Base-by-base conservation (phyloP, 345 rosid species). In the Dipteronia dyeriana region DNA sequence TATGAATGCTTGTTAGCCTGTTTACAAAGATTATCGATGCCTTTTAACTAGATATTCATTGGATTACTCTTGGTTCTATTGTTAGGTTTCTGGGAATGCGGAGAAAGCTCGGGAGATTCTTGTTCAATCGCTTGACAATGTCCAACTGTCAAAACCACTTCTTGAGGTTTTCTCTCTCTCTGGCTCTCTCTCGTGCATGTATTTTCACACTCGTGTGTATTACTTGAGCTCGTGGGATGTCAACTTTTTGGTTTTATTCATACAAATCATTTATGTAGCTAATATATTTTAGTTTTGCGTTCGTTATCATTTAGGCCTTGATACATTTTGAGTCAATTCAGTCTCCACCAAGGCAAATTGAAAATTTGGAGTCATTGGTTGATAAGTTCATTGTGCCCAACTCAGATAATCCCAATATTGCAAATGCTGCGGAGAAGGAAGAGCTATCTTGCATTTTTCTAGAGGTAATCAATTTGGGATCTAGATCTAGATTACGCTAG, bases 381-480 rank as follows among this genome's bases (percentile, higher is more conserved):
- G 94, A 90, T 19, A 97, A 88, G 82, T 87, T 94, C 78, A 80
- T 97, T 63, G 54, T 66, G 17, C 87, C 93, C 45, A 90, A 73
- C 83, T 75, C 88, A 17, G 96, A 97, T 72, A 82, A 71, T 80
- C 71, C 78, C 66, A 81, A 59, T 80, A 49, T 74, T 78, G 87
- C 91, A 54, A 88, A 82, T 86, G 71, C 84, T 41, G 78, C 87
- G 23, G 99, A 97, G 79, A 90, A 90, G 80, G 99, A 97, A 84
- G 97, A 97, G 76, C 76, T 94, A n/a, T 92, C 97, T 20, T 82
- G 89, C 80, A 89, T 94, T 76, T 94, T 86, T 87, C 79, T 94
- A 81, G 98, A 97, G 97, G 98, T 94, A 83, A 81, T 60, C 9
- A 26, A 26, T 29, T 62, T 17, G 25, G 38, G 14, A 6, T 67